phyloP scores from a whole-genome alignment of 139 green algal species.

The Chlorella sp. region DNA sequence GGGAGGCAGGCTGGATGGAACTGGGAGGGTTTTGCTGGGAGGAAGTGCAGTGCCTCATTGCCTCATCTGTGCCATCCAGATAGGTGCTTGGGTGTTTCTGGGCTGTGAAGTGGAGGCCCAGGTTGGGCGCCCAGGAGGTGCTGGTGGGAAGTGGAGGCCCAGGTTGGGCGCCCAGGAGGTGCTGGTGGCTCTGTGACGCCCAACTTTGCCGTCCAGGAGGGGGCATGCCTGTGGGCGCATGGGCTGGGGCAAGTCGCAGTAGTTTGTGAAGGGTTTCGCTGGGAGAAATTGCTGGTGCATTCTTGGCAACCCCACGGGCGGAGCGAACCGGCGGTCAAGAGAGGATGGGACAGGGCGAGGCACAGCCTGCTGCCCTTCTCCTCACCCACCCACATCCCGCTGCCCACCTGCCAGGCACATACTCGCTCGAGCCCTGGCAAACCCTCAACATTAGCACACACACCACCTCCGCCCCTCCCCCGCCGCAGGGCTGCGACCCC shows the following conservation, averaged over 20 bases:
- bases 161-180: constrained; percentile 94
- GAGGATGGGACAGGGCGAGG: too few species aligned
- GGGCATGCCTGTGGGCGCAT: background rate
- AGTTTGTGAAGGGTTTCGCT: too few species aligned
- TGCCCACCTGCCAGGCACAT: background rate
- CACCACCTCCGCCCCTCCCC: background rate
- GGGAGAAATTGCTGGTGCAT: too few species aligned
- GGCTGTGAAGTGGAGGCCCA: too few species aligned
- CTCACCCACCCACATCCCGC: background rate
- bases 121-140: constrained; percentile 94
- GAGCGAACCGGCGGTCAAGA: too few species aligned
- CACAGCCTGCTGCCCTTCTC: background rate
- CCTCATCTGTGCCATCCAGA: too few species aligned
- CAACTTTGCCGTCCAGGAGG: constrained; percentile 96
- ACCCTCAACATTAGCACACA: background rate
- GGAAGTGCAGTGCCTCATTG: too few species aligned
- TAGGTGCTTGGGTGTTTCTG: too few species aligned
- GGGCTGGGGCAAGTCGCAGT: background rate
- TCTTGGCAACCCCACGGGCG: too few species aligned
- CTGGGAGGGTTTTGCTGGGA: too few species aligned
- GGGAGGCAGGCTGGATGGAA: too few species aligned
- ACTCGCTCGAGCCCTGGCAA: background rate
- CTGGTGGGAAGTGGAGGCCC: too few species aligned
- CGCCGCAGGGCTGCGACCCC: constrained; percentile 91
- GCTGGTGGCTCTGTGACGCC: constrained; percentile 95